phyloP scores from a whole-genome alignment of 495 filamentous ascomycete species.

The Aspergillus nanangensis region DNA sequence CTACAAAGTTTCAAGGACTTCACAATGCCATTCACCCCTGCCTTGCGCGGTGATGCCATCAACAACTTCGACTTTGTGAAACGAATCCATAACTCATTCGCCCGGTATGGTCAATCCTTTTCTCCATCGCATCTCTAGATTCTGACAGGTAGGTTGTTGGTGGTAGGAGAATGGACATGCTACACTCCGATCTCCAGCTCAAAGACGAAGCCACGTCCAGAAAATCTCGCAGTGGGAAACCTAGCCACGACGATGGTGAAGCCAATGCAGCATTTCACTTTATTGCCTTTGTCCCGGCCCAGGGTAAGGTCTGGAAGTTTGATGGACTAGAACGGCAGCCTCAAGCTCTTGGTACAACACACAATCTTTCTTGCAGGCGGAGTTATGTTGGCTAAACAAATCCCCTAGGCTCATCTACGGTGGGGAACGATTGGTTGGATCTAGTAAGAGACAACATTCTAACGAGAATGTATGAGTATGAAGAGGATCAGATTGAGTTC shows the following conservation, averaged over 20 bases:
- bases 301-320: conserved; percentile 77
- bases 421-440: conserved; percentile 48
- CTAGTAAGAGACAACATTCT: conserved; percentile 43
- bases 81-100: conserved; percentile 79
- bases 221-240: conserved; percentile 33
- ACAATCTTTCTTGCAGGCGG: no score
- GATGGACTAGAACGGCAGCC: conserved; percentile 81
- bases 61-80: conserved; percentile 73
- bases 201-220: conserved; percentile 53
- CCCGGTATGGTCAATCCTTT: conserved; percentile 49
- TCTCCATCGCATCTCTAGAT: not conserved
- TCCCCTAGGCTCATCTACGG: no score
- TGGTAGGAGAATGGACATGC: conserved; percentile 69
- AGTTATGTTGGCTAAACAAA: no score
- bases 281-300: conserved; percentile 79
- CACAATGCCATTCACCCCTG: conserved; percentile 62
- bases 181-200: conserved; percentile 69
- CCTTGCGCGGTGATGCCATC: conserved; percentile 70
- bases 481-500: conserved; percentile 53
- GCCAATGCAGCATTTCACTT: conserved; percentile 71
- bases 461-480: conserved; percentile 48
- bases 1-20: conserved; percentile 67
- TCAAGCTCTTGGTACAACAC: conserved; percentile 62
- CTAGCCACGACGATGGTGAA: conserved; percentile 33
- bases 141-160: not conserved